phyloP scores from a whole-genome alignment of 805 yeast species.

The Metschnikowia colocasiae region DNA sequence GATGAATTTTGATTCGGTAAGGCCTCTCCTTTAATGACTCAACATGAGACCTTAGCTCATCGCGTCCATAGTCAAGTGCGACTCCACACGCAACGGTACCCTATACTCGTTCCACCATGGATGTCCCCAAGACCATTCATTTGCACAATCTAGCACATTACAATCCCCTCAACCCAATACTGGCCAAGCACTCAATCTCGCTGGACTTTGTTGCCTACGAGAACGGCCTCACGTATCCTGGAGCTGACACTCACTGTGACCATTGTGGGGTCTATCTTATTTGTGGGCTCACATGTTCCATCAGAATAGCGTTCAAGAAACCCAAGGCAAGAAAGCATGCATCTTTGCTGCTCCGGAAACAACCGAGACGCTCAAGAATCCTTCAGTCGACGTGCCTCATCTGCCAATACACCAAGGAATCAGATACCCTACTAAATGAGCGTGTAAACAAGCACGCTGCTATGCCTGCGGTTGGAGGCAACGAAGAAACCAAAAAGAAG shows the following conservation, averaged over 20 bases:
- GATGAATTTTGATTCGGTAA: background rate
- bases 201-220: constrained; percentile 22
- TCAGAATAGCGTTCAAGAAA: constrained; percentile 20
- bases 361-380: constrained; percentile 1
- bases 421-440: constrained; percentile 12
- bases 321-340: background rate
- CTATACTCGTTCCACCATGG: constrained; percentile 3
- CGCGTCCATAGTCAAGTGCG: background rate
- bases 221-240: constrained; percentile 29
- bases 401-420: constrained; percentile 17
- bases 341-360: background rate
- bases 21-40: too few relatives aligned
- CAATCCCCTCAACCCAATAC: constrained; percentile 24
- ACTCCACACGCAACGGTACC: background rate
- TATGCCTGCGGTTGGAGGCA: constrained; percentile 19
- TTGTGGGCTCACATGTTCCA: constrained; percentile 33
- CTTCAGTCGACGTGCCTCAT: constrained; percentile 20
- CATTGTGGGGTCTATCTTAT: constrained; percentile 31
- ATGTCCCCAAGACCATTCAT: constrained; percentile 18
- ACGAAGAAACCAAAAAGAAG: constrained; percentile 43
- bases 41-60: background rate
- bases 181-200: constrained; percentile 23
- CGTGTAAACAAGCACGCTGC: constrained; percentile 6
- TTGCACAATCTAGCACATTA: constrained; percentile 30
- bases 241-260: constrained; percentile 25